Evolutionary conservation across 202 grass and related monocot genomes (phyloP), one percentile per base, ranked within the genome.

Genomic region (Schoenoplectus tabernaemontani): DNA sequence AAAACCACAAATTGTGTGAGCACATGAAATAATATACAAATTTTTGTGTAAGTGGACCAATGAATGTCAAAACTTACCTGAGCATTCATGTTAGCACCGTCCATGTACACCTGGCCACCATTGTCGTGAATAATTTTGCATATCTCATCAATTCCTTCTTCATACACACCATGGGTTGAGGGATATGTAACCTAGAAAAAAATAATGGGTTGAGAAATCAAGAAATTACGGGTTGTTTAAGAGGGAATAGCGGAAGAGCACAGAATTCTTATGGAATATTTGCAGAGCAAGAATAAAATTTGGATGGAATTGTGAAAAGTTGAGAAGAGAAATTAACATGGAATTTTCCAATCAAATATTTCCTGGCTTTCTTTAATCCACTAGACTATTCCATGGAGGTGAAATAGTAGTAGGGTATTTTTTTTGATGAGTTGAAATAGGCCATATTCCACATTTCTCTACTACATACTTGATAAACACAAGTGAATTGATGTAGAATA

Each of bases 51-150:
- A 66, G 58, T 56, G 57, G 51, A 82, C 24, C 8, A n/a, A 26
- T 36, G 3, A 54, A n/a, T 75, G 70, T 75, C 46, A 88, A 61
- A 47, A 80, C 56, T 82, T 81, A 96, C 96, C 91, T 99, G 96
- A 86, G 96, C 96, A 82, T 99, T 99, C 96, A 99, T 99, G 79
- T 99, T 99, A 79, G 96, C 96, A 51, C 96, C 96, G 69, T 99
- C 96, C 96, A 99, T 99, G 74, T 99, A 99, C 46, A 99, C 96
- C 84, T 99, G 92, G 9, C 96, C 96, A 12, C 92, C 96, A 69
- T 99, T 99, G 7, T 96, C 90, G 65, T 99, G 96, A 91, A 99
- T 89, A 57, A 93, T 93, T 81, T 80, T 99, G 90, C 96, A 99
- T 67, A 99, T 99, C 77, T 99, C 90, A 91, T 99, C 96, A 78